Percentiles rank a stretch among this genome's conserved stretches.
Evolutionary conservation across 345 rosid species (phyloP).

Genomic region (Arabidopsis thaliana): DNA sequence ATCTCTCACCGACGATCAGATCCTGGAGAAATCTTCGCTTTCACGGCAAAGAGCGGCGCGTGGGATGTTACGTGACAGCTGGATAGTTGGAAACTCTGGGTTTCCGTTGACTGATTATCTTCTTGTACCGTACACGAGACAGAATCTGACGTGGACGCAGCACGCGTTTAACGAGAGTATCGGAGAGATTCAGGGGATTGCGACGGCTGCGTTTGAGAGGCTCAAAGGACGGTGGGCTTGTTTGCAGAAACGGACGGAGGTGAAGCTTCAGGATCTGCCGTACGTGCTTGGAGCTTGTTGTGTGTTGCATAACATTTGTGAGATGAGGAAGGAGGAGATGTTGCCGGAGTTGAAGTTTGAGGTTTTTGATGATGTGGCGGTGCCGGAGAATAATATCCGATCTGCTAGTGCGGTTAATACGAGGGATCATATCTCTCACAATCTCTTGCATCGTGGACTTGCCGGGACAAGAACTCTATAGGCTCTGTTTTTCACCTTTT

Average conservation of each 20-base stretch:
- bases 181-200: slow-evolving; percentile 50
- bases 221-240: slow-evolving; percentile 80
- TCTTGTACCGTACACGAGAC: slow-evolving; percentile 73
- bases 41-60: slow-evolving; percentile 60
- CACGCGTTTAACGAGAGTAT: slow-evolving; percentile 71
- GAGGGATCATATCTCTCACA: slow-evolving; percentile 78
- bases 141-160: slow-evolving; percentile 80
- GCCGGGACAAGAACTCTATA: slow-evolving; percentile 54
- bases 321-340: slow-evolving; percentile 69
- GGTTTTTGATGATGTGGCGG: slow-evolving; percentile 66
- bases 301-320: slow-evolving; percentile 80
- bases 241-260: slow-evolving; percentile 80
- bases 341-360: slow-evolving; percentile 54
- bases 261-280: slow-evolving; percentile 79
- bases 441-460: slow-evolving; percentile 73
- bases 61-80: slow-evolving; percentile 63
- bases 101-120: slow-evolving; percentile 76
- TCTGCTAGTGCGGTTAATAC: slow-evolving; percentile 53
- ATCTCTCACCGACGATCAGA: slow-evolving; percentile 74
- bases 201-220: slow-evolving; percentile 60
- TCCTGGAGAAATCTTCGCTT: slow-evolving; percentile 73
- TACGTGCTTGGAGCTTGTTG: slow-evolving; percentile 87
- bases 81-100: slow-evolving; percentile 70
- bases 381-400: slow-evolving; percentile 62
- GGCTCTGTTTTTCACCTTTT: not conserved